These are phyloP conservation scores for Penicillium ochrochloron DNA, from an alignment of 495 filamentous ascomycete genomes.

Conservation along the genomic window DNA sequence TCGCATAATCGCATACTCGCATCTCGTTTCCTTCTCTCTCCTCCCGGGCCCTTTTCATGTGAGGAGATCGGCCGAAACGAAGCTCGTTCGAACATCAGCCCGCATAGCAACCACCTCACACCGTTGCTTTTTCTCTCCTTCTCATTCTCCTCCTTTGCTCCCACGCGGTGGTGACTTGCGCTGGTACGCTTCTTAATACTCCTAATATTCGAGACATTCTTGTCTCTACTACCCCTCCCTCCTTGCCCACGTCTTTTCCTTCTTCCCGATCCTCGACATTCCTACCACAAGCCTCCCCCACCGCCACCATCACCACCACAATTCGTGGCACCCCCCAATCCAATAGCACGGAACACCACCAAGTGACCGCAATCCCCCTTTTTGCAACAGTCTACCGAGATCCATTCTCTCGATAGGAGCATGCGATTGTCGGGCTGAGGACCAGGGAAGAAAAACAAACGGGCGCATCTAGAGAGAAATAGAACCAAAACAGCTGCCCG, in stretches of 20 bases:
- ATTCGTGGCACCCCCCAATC: slow-evolving; percentile 17
- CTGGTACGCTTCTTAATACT: slow-evolving; percentile 34
- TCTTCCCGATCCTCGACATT: slow-evolving; percentile 4
- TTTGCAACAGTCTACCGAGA: slow-evolving; percentile 8
- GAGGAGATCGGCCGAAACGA: slow-evolving; percentile 31
- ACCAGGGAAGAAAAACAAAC: background rate
- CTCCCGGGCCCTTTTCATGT: slow-evolving; percentile 27
- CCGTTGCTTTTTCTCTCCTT: slow-evolving; percentile 25
- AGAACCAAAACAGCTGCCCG: slow-evolving; percentile 6
- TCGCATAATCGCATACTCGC: slow-evolving; percentile 15
- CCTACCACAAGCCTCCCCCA: slow-evolving; percentile 19
- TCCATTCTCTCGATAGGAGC: slow-evolving; percentile 33
- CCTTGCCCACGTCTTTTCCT: slow-evolving; percentile 6
- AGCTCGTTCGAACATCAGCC: slow-evolving; percentile 20
- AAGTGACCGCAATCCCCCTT: slow-evolving; percentile 11
- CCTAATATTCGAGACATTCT: slow-evolving; percentile 13
- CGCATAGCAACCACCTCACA: slow-evolving; percentile 27
- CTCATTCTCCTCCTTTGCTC: slow-evolving; percentile 21
- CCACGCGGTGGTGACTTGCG: slow-evolving; percentile 27
- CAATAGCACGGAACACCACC: slow-evolving; percentile 13
- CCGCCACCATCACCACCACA: slow-evolving; percentile 9
- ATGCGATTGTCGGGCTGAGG: slow-evolving; percentile 45
- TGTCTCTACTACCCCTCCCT: slow-evolving; percentile 19
- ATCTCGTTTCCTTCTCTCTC: slow-evolving; percentile 11
- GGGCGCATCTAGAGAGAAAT: background rate